phyloP scores from a whole-genome alignment of 257 asterid species.

The Dorcoceras hygrometricum region DNA sequence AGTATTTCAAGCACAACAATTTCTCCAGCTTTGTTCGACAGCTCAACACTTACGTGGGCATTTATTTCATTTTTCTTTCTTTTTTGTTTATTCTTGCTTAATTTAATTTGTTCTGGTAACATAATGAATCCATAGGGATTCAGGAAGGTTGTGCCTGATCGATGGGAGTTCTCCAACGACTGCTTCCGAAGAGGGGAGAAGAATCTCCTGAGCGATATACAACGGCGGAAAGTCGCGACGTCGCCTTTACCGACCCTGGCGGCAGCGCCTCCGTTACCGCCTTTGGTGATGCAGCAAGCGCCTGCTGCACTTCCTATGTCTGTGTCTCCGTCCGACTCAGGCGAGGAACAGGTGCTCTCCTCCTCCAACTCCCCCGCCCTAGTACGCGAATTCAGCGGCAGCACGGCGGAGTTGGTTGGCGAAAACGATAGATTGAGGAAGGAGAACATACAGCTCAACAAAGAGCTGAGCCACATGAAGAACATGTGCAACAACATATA shows the following conservation, averaged over 20 bases:
- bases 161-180: slow-evolving; percentile 94
- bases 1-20: slow-evolving; percentile 80
- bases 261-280: slow-evolving; percentile 15
- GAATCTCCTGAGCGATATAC: slow-evolving; percentile 63
- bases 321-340: slow-evolving; percentile 61
- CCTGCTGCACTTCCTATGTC: slow-evolving; percentile 15
- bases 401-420: slow-evolving; percentile 56
- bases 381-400: slow-evolving; percentile 36
- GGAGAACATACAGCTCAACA: slow-evolving; percentile 74
- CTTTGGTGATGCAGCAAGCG: slow-evolving; percentile 18
- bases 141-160: slow-evolving; percentile 84
- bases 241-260: slow-evolving; percentile 16
- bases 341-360: slow-evolving; percentile 77
- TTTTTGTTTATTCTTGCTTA: slow-evolving; percentile 1
- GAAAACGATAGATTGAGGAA: slow-evolving; percentile 73
- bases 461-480: slow-evolving; percentile 70
- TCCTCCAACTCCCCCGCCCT: slow-evolving; percentile 54
- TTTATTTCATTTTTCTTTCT: neutral
- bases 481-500: slow-evolving; percentile 60
- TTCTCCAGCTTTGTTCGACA: slow-evolving; percentile 93
- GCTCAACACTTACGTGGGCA: slow-evolving; percentile 83
- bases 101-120: neutral
- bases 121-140: slow-evolving; percentile 53
- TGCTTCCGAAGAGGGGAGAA: slow-evolving; percentile 72
- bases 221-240: slow-evolving; percentile 61